A percentile compares a stretch with the other conserved stretches of the same genome.
Conservation (phyloP, 768 basidiomycete genomes). For the Tubosaeta brunneosetosa region DNA sequence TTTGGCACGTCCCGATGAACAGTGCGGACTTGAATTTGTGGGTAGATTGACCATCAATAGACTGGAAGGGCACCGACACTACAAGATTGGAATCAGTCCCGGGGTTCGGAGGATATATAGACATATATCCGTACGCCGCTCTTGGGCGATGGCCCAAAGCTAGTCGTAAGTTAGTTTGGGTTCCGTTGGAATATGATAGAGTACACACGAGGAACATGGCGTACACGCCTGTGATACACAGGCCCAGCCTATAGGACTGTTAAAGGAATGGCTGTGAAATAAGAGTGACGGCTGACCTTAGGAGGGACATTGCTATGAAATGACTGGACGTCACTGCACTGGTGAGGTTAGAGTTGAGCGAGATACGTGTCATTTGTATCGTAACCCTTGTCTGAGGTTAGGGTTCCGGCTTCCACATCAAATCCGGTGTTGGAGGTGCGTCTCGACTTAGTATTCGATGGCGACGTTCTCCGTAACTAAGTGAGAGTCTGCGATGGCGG, state of each 20-base stretch:
- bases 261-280: neutral
- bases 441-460: no score
- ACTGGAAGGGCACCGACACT: slow-evolving; percentile 85
- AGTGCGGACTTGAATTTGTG: slow-evolving; percentile 83
- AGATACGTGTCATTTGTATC: slow-evolving; percentile 19
- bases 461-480: no score
- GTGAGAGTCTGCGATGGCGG: no score
- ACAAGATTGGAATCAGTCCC: neutral
- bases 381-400: slow-evolving; percentile 20
- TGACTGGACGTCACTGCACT: neutral
- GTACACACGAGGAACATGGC: slow-evolving; percentile 79
- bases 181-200: slow-evolving; percentile 5
- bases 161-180: slow-evolving; percentile 24
- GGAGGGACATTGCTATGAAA: slow-evolving; percentile 19
- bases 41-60: slow-evolving; percentile 54
- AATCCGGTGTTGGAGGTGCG: no score
- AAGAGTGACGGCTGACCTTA: slow-evolving; percentile 16
- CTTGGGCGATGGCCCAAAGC: slow-evolving; percentile 94
- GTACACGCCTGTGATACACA: slow-evolving; percentile 87
- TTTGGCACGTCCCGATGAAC: slow-evolving; percentile 83
- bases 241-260: slow-evolving; percentile 45
- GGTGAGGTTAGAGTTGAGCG: no score
- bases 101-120: neutral
- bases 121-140: slow-evolving; percentile 59
- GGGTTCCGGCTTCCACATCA: slow-evolving; percentile 2